A percentile compares a stretch with the other conserved stretches of the same genome.
Evolutionary conservation across 768 basidiomycete genomes (phyloP).

Genomic region (Chiua virens): DNA sequence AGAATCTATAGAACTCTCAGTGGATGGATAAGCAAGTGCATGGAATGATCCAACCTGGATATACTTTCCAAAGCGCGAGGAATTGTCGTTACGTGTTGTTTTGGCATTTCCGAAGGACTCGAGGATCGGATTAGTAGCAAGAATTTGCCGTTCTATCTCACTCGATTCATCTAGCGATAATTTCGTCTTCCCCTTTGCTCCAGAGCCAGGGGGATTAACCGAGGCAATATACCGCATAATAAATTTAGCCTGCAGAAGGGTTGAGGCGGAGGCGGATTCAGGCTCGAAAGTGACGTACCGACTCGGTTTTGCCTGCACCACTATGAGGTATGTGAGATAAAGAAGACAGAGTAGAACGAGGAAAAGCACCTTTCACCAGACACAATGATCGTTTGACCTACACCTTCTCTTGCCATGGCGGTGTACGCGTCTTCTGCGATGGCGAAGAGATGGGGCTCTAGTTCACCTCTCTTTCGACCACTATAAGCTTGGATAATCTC

Average conservation of each 20-base stretch:
- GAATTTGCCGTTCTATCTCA: conserved; percentile 95
- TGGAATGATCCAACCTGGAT: conserved; percentile 65
- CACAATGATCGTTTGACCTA: conserved; percentile 98
- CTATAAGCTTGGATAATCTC: conserved; percentile 98
- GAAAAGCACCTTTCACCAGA: conserved; percentile 86
- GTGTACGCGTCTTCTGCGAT: conserved; percentile 99
- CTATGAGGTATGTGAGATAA: conserved; percentile 41
- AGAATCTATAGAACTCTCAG: conserved; percentile 64
- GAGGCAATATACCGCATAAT: conserved; percentile 99
- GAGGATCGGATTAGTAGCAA: conserved; percentile 99
- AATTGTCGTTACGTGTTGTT: conserved; percentile 98
- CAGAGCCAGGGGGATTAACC: conserved; percentile 79
- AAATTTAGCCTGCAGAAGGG: conserved; percentile 75
- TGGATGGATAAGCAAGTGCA: background rate
- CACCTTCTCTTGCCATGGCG: conserved; percentile 90
- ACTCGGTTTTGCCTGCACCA: conserved; percentile 99
- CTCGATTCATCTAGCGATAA: conserved; percentile 80
- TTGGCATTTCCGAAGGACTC: conserved; percentile 99
- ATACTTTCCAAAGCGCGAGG: conserved; percentile 98
- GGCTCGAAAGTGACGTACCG: conserved; percentile 47
- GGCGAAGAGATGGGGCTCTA: conserved; percentile 97
- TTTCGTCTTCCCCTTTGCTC: conserved; percentile 64
- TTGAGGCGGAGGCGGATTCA: conserved; percentile 1
- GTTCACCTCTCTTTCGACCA: conserved; percentile 86
- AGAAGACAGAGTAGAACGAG: background rate